phyloP scores from a whole-genome alignment of 768 basidiomycete genomes.

The Pleurotus platypus region DNA sequence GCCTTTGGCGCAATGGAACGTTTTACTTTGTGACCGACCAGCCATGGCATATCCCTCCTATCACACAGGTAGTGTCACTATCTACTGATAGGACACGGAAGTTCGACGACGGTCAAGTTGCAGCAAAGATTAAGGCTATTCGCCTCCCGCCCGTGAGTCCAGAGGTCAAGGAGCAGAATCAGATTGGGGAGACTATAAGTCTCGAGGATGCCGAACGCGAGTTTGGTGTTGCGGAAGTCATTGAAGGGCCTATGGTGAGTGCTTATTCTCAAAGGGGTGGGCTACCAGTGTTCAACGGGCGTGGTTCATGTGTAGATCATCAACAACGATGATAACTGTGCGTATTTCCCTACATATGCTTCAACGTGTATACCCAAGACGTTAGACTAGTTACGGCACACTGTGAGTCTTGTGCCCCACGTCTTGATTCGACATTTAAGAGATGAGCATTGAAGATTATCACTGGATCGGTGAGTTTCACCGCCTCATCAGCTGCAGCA shows the following conservation, averaged over 20 bases:
- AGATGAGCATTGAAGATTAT: not conserved
- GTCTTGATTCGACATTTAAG: not conserved
- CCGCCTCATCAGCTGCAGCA: too few species aligned
- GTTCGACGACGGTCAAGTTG: not conserved
- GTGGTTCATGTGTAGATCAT: not conserved
- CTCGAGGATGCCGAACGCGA: not conserved
- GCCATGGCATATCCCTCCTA: not conserved
- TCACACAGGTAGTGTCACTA: not conserved
- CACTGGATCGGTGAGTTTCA: conserved; percentile 3
- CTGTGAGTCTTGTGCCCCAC: not conserved
- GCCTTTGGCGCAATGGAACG: not conserved
- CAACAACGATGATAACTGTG: conserved; percentile 4
- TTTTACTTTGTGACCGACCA: conserved; percentile 1
- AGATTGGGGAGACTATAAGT: conserved; percentile 2
- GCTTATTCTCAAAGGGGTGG: too few species aligned
- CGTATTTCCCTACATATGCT: not conserved
- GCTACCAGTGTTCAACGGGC: not conserved
- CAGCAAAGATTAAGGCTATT: not conserved
- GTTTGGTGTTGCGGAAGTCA: not conserved
- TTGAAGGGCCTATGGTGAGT: conserved; percentile 3
- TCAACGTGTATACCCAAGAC: too few species aligned
- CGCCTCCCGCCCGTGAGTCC: not conserved
- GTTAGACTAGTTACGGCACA: not conserved
- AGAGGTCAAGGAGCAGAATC: not conserved
- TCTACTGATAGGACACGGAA: not conserved